Base-by-base conservation (phyloP, 768 basidiomycete genomes). In the Mrakia hoshinonis region DNA sequence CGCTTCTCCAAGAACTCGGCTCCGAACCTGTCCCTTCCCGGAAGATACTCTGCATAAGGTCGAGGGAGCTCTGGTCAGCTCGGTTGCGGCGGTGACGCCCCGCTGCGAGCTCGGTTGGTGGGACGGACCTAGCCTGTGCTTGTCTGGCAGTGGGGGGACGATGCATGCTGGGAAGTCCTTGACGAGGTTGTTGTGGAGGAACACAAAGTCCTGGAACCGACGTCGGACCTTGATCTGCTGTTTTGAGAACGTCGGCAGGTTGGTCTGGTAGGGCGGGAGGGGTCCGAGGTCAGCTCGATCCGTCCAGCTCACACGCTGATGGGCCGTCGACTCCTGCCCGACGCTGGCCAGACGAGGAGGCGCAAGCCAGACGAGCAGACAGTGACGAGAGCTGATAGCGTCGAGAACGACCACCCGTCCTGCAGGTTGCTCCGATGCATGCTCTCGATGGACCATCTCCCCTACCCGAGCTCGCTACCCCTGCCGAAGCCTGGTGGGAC, bases 161-260 rank as follows among this genome's bases (percentile, higher is more conserved):
- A 99, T 93, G 76, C 93, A 95, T 69, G 96, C 96, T 3, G 93
- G 92, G 77, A 97, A 99, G 80, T 94, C 89, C 81, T 87, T 87
- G 13, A 86, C 85, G 31, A 99, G 85, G 76, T 95, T 86, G 58
- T 95, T 87, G 71, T 91, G 84, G 60, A 99, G 82, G 78, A 98
- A 98, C 47, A 91, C 90, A 80, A 99, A 99, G 81, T 99, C 96
- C 77, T 94, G 91, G 81, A 95, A 99, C 39, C 96, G 87, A 71
- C 96, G 85, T 63, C 96, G 86, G 34, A 79, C 78, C 39, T 73
- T 73, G 20, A 89, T 83, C 2, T 87, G 86, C 0, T 91, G 89
- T 5, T 85, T 84, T 2, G 89, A 87, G 83, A 90, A 98, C 79
- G 89, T 89, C 0, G 89, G 85, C 29, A 97, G 83, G 78, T 93